A percentile compares a stretch with the other conserved stretches of the same genome.
phyloP scores from a whole-genome alignment of 2,329 filamentous ascomycete species.

The Calonectria honghensis region DNA sequence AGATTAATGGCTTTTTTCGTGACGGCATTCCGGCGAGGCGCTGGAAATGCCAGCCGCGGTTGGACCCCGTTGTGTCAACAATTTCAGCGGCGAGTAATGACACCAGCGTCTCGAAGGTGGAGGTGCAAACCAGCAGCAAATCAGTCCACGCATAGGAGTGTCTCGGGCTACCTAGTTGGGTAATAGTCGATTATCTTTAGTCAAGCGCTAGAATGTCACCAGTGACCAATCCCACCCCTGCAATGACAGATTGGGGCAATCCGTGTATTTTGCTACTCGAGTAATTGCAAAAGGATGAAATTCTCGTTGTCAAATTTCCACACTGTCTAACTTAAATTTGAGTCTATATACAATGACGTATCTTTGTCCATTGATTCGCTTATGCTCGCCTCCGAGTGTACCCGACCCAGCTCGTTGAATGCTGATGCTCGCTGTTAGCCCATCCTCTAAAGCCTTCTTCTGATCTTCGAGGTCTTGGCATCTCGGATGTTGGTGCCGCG shows the following conservation, averaged over 20 bases:
- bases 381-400: neutral
- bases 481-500: neutral
- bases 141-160: neutral
- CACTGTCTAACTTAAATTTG: conserved; percentile 6
- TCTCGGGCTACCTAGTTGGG: conserved; percentile 17
- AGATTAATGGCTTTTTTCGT: conserved; percentile 55
- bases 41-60: conserved; percentile 53
- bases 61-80: conserved; percentile 23
- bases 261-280: neutral
- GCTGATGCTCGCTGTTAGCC: no score
- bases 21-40: conserved; percentile 53
- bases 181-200: neutral
- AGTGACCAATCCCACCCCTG: neutral
- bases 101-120: conserved; percentile 29
- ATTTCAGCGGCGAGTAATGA: conserved; percentile 11
- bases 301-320: neutral
- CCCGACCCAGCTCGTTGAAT: no score
- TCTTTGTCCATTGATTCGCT: neutral
- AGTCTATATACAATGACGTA: neutral
- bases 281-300: neutral
- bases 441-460: neutral
- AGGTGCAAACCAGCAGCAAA: conserved; percentile 37
- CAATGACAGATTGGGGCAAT: neutral
- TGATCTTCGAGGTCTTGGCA: neutral
- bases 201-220: neutral